Evolutionary conservation across 192 early-diverging fungal genomes (phyloP).

Genomic region (Diversispora eburnea): DNA sequence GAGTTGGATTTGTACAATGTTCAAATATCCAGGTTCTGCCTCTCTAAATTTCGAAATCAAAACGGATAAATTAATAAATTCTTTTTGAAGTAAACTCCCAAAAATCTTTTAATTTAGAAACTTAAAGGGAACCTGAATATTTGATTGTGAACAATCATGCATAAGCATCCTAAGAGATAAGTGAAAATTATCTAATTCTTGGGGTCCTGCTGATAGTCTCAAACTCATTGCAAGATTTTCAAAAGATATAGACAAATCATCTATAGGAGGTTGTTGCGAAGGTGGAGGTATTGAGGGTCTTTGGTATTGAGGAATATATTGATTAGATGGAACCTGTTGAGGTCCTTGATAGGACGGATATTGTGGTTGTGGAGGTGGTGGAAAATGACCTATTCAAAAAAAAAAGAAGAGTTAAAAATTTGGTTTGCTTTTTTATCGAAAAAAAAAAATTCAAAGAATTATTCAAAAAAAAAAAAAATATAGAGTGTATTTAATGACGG

Average conservation of each 20-base stretch:
- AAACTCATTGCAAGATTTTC: conserved; percentile 24
- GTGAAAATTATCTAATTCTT: conserved; percentile 26
- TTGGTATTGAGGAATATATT: conserved; percentile 27
- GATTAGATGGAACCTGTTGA: conserved; percentile 20
- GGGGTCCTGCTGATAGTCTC: conserved; percentile 24
- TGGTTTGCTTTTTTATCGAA: neutral
- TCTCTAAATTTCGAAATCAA: conserved; percentile 33
- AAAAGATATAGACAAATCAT: conserved; percentile 15
- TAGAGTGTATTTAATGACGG: neutral
- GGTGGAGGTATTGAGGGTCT: conserved; percentile 3
- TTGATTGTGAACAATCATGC: conserved; percentile 51
- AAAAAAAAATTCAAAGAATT: neutral
- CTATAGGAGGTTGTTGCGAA: neutral
- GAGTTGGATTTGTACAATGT: conserved; percentile 40
- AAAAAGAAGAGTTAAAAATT: neutral
- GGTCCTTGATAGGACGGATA: conserved; percentile 21
- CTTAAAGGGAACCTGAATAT: conserved; percentile 43
- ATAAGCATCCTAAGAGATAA: conserved; percentile 43
- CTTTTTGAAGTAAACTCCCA: no score
- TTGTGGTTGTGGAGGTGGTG: conserved; percentile 6
- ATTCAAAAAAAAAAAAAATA: neutral
- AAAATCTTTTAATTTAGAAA: no score
- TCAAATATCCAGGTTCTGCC: conserved; percentile 52
- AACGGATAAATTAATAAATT: no score
- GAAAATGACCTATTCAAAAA: conserved; percentile 22